A percentile compares a stretch with the other conserved stretches of the same genome.
These are phyloP conservation scores for Yarrowia sp. DNA, from an alignment of 805 yeast species.

Conservation along the genomic window DNA sequence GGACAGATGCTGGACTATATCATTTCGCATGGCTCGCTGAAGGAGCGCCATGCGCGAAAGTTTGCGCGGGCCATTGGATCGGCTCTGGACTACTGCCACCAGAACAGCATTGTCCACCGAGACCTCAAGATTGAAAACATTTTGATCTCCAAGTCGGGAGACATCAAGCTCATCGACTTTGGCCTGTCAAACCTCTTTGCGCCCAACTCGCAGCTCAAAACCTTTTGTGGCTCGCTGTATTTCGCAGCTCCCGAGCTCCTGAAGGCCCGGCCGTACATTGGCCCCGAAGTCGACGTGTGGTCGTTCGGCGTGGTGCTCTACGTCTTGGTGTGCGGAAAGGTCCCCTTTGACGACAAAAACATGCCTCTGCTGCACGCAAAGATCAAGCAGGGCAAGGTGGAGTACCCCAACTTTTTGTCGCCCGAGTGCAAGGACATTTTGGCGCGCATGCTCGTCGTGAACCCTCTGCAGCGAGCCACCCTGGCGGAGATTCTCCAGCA, in stretches of 20 bases:
- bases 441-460: constrained; percentile 87
- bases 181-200: constrained; percentile 88
- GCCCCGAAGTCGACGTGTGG: constrained; percentile 99
- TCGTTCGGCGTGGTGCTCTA: constrained; percentile 95
- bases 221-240: constrained; percentile 95
- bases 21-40: constrained; percentile 90
- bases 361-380: constrained; percentile 90
- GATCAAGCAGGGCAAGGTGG: constrained; percentile 87
- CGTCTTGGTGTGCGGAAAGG: constrained; percentile 95
- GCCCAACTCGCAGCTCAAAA: constrained; percentile 66
- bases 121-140: constrained; percentile 95
- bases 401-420: constrained; percentile 80
- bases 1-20: constrained; percentile 97
- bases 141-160: constrained; percentile 89
- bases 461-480: constrained; percentile 75
- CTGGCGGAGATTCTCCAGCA: constrained; percentile 76
- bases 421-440: constrained; percentile 75
- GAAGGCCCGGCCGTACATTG: constrained; percentile 86
- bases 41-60: constrained; percentile 90
- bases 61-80: constrained; percentile 93
- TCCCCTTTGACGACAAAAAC: constrained; percentile 94
- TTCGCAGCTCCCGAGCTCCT: constrained; percentile 98
- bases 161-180: constrained; percentile 91
- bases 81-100: constrained; percentile 90
- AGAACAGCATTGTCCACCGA: constrained; percentile 92